These are phyloP conservation scores for Claviceps sp. DNA, from an alignment of 2,329 filamentous ascomycete species.

Conservation along the genomic window DNA sequence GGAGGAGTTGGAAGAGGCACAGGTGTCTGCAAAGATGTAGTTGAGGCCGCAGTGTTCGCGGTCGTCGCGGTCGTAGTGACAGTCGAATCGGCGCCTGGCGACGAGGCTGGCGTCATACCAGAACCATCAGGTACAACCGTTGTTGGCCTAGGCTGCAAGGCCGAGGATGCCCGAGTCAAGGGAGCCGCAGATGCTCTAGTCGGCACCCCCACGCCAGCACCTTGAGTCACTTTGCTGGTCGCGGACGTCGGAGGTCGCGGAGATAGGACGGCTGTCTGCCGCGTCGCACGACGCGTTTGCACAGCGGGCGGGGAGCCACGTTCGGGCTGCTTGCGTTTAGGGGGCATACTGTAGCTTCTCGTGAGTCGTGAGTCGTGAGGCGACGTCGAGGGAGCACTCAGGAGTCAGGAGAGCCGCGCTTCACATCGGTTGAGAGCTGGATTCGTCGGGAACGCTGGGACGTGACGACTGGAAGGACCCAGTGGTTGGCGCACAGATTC, in stretches of 20 bases:
- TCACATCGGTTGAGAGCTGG: too few species aligned
- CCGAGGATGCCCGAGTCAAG: neutral
- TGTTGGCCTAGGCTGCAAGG: neutral
- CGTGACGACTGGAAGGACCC: neutral
- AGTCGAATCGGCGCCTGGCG: neutral
- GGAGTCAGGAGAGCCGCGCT: too few species aligned
- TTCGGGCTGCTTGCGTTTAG: constrained; percentile 24
- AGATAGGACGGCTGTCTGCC: constrained; percentile 23
- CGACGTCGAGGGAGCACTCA: neutral
- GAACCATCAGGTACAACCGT: neutral
- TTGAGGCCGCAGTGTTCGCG: constrained; percentile 4
- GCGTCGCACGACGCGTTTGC: constrained; percentile 25
- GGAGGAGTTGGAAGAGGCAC: constrained; percentile 8
- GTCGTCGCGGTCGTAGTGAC: neutral
- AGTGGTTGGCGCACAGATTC: neutral
- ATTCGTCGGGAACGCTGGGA: neutral
- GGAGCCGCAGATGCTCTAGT: neutral
- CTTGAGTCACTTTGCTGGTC: constrained; percentile 4
- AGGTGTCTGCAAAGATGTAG: constrained; percentile 9
- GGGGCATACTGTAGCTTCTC: constrained; percentile 16
- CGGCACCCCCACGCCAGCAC: constrained; percentile 2
- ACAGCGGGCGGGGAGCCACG: constrained; percentile 12
- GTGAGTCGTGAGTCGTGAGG: neutral
- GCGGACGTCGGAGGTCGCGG: constrained; percentile 12
- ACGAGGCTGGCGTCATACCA: neutral